A percentile compares a stretch with the other conserved stretches of the same genome.
Conservation (phyloP, 2,329 filamentous ascomycete species). For the Fusarium drepaniforme region DNA sequence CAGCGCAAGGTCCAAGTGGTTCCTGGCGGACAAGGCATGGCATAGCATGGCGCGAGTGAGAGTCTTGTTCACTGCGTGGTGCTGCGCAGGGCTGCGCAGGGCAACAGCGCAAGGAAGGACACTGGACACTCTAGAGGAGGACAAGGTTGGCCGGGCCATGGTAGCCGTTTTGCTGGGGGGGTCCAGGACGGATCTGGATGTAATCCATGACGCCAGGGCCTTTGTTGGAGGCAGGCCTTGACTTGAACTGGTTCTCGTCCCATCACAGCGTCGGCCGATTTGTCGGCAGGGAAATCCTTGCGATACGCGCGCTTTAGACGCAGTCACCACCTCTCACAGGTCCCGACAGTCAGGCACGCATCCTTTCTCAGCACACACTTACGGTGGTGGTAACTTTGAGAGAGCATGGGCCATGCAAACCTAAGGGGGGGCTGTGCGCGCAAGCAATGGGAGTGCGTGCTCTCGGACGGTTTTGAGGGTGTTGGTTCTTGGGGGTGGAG, state of each 20-base stretch:
- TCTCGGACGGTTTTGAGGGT: slow-evolving; percentile 25
- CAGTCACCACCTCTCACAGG: slow-evolving; percentile 2
- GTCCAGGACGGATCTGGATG: slow-evolving; percentile 6
- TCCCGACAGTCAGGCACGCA: slow-evolving; percentile 3
- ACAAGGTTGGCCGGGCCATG: not conserved
- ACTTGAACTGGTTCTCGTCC: slow-evolving; percentile 2
- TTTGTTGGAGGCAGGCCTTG: not conserved
- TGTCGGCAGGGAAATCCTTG: slow-evolving; percentile 5
- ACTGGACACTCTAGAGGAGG: not conserved
- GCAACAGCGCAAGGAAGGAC: not conserved
- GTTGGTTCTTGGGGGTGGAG: slow-evolving; percentile 36
- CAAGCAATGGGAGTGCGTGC: slow-evolving; percentile 3
- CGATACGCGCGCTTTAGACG: slow-evolving; percentile 5
- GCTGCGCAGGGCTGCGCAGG: not conserved
- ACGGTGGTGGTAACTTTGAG: slow-evolving; percentile 15
- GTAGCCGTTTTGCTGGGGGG: not conserved
- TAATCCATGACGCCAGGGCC: not conserved
- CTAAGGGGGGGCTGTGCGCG: slow-evolving; percentile 30
- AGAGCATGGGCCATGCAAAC: slow-evolving; percentile 26
- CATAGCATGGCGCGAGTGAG: not conserved
- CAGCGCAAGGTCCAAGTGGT: slow-evolving; percentile 11
- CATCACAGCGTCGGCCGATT: slow-evolving; percentile 5
- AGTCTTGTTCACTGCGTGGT: not conserved
- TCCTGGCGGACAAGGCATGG: not conserved
- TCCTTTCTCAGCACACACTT: not conserved